These are phyloP conservation scores for Limnomonas spitsbergensis DNA, from an alignment of 139 green algal genomes.

Conservation along the genomic window DNA sequence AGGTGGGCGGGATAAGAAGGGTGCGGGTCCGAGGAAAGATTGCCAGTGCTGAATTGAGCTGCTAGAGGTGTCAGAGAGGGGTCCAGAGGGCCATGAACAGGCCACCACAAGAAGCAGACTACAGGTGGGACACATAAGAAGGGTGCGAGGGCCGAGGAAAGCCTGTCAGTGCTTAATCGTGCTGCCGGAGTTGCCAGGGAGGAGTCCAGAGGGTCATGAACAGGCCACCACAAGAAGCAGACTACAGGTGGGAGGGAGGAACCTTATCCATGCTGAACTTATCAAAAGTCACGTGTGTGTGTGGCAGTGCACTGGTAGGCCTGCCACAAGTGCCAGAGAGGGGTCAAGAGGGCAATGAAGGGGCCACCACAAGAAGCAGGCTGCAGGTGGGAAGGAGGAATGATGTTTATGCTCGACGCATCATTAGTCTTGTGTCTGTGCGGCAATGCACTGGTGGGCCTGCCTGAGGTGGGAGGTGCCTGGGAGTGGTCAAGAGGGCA, in stretches of 20 bases:
- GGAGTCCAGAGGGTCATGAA: conserved; percentile 63
- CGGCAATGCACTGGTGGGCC: too few species aligned
- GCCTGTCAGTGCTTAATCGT: not conserved
- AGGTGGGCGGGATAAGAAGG: conserved; percentile 5
- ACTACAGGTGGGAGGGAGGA: conserved; percentile 45
- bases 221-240: conserved; percentile 59
- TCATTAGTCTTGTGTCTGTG: too few species aligned
- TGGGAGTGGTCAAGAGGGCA: conserved; percentile 51
- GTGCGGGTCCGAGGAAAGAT: too few species aligned
- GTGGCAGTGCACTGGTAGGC: too few species aligned
- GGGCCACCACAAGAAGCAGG: conserved; percentile 62
- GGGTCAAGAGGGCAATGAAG: conserved; percentile 65
- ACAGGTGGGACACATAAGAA: conserved; percentile 25
- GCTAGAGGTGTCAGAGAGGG: conserved; percentile 42
- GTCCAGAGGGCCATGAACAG: conserved; percentile 69
- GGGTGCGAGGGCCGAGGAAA: not conserved
- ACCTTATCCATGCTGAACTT: too few species aligned
- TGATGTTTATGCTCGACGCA: too few species aligned
- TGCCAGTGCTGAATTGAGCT: too few species aligned
- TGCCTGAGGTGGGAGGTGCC: too few species aligned
- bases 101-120: conserved; percentile 65
- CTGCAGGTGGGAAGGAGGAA: conserved; percentile 32
- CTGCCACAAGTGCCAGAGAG: conserved; percentile 41
- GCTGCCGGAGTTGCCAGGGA: conserved; percentile 38
- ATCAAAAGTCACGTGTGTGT: too few species aligned